A percentile compares a stretch with the other conserved stretches of the same genome.
Conservation (phyloP, 2,329 filamentous ascomycete species). For the Aspergillus brasiliensis region DNA sequence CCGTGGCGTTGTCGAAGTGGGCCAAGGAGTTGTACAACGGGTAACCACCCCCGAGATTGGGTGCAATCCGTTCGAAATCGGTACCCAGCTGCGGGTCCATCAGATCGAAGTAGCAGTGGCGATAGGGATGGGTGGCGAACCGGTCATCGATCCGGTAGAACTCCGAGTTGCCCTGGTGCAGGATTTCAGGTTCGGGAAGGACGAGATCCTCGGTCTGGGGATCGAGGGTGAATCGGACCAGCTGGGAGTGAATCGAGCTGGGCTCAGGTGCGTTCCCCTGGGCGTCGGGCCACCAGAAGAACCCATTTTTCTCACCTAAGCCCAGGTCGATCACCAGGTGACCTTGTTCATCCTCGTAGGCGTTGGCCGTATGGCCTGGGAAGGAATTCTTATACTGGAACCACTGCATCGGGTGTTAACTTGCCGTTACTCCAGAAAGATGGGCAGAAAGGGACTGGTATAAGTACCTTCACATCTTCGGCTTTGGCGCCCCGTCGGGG, state of each 20-base stretch:
- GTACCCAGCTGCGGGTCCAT: constrained; percentile 46
- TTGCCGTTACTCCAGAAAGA: too few species aligned
- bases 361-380: constrained; percentile 41
- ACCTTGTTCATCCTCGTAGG: constrained; percentile 35
- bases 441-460: background rate
- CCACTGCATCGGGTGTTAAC: constrained; percentile 40
- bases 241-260: constrained; percentile 25
- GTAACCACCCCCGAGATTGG: constrained; percentile 32
- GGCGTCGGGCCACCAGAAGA: constrained; percentile 47
- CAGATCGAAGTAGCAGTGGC: constrained; percentile 47
- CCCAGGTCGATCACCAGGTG: constrained; percentile 40
- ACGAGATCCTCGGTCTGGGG: constrained; percentile 24
- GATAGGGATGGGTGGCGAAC: constrained; percentile 38
- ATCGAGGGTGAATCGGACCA: constrained; percentile 31
- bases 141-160: constrained; percentile 56
- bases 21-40: constrained; percentile 51
- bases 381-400: constrained; percentile 39
- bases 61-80: constrained; percentile 30
- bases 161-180: constrained; percentile 45
- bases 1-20: constrained; percentile 45
- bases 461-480: constrained; percentile 35
- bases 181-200: constrained; percentile 22
- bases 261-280: constrained; percentile 39
- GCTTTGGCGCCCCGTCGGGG: constrained; percentile 25
- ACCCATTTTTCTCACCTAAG: constrained; percentile 43